These are phyloP conservation scores for Alloteropsis semialata DNA, from an alignment of 176 grass and related monocot genomes.

Conservation along the genomic window DNA sequence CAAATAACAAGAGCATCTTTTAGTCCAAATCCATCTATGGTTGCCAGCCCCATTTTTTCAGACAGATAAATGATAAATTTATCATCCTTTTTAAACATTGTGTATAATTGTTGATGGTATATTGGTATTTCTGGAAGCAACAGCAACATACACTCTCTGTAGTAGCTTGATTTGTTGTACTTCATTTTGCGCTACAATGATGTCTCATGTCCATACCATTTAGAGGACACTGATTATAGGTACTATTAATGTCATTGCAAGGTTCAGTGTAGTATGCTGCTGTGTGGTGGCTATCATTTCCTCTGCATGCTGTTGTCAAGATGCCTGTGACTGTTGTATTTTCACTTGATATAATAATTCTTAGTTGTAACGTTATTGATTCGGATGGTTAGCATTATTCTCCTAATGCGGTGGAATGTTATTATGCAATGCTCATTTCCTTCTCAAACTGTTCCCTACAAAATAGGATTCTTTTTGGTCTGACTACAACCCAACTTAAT, in stretches of 20 bases:
- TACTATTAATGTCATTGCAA: background rate
- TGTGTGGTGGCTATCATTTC: background rate
- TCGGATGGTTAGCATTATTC: background rate
- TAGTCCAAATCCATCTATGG: background rate
- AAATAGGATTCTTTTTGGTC: background rate
- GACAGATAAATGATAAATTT: background rate
- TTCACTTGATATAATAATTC: background rate
- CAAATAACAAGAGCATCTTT: background rate
- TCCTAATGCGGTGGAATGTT: background rate
- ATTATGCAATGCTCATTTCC: conserved; percentile 7
- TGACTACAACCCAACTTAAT: background rate
- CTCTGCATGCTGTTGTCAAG: background rate
- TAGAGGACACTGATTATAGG: background rate
- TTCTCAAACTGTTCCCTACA: background rate
- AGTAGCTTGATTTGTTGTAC: background rate
- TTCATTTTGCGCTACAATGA: background rate
- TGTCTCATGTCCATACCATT: background rate
- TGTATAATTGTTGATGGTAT: background rate
- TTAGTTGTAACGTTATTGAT: background rate
- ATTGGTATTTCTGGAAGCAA: background rate
- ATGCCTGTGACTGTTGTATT: background rate
- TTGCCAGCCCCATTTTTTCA: background rate
- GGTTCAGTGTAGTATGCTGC: background rate
- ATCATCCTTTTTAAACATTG: background rate
- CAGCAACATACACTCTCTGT: background rate